Evolutionary conservation across 2,329 filamentous ascomycete genomes (phyloP).

Genomic region (Ramularia endophylla): DNA sequence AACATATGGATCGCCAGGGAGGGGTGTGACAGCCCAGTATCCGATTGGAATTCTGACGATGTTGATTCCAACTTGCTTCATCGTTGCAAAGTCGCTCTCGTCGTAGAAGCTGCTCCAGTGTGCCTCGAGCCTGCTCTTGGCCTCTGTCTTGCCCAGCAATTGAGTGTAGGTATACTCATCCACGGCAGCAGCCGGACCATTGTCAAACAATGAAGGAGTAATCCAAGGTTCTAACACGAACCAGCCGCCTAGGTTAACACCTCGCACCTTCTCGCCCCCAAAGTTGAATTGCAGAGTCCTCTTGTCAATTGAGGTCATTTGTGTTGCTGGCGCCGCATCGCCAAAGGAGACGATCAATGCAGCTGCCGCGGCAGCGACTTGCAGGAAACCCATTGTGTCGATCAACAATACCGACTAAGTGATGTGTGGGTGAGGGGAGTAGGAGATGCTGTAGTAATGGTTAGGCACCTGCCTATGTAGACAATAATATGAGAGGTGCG

Average conservation of each 20-base stretch:
- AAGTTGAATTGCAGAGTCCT: slow-evolving; percentile 43
- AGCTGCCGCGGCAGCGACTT: slow-evolving; percentile 17
- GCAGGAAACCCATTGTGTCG: slow-evolving; percentile 18
- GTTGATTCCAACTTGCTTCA: slow-evolving; percentile 33
- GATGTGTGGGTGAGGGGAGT: no score
- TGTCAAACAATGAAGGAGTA: slow-evolving; percentile 55
- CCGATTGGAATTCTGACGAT: slow-evolving; percentile 47
- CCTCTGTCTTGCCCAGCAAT: slow-evolving; percentile 40
- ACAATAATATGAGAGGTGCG: no score
- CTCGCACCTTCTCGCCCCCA: slow-evolving; percentile 51
- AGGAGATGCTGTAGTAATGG: no score
- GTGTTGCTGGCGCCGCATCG: slow-evolving; percentile 17
- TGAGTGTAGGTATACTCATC: slow-evolving; percentile 40
- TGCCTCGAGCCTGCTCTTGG: slow-evolving; percentile 37
- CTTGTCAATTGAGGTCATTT: slow-evolving; percentile 16
- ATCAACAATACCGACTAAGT: no score
- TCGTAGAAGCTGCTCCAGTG: slow-evolving; percentile 37
- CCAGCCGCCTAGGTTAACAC: slow-evolving; percentile 61
- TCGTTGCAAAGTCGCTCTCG: slow-evolving; percentile 38
- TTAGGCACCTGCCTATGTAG: no score
- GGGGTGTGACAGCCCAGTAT: slow-evolving; percentile 54
- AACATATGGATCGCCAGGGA: slow-evolving; percentile 42
- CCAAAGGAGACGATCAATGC: slow-evolving; percentile 21
- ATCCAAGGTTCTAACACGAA: slow-evolving; percentile 52
- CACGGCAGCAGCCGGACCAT: slow-evolving; percentile 41